Evolutionary conservation across 1,139 yeast genomes (phyloP).

Genomic region (Geotrichum histeridarum): DNA sequence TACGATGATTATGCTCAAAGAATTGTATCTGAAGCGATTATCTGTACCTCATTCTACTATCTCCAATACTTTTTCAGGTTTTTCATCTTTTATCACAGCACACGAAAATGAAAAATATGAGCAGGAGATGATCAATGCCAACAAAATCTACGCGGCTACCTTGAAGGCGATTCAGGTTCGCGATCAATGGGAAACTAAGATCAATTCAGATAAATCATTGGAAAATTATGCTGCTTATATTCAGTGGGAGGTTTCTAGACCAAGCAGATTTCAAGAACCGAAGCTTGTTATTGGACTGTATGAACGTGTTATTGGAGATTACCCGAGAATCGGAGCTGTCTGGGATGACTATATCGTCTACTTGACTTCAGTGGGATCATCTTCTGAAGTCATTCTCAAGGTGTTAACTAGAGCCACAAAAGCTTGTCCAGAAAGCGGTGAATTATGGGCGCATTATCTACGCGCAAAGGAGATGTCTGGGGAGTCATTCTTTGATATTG

Average conservation of each 20-base stretch:
- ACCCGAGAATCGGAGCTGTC: constrained; percentile 25
- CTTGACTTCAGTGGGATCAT: constrained; percentile 11
- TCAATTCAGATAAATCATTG: constrained; percentile 21
- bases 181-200: constrained; percentile 26
- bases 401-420: constrained; percentile 27
- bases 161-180: constrained; percentile 27
- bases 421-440: constrained; percentile 31
- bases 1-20: constrained; percentile 25
- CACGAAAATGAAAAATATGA: constrained; percentile 39
- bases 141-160: constrained; percentile 38
- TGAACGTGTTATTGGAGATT: constrained; percentile 27
- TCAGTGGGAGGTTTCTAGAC: constrained; percentile 27
- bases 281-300: constrained; percentile 23
- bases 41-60: constrained; percentile 43
- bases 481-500: constrained; percentile 17
- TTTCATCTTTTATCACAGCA: constrained; percentile 44
- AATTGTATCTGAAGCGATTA: constrained; percentile 40
- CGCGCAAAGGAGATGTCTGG: constrained; percentile 23
- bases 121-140: constrained; percentile 41
- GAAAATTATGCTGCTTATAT: constrained; percentile 35
- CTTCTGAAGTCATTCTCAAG: constrained; percentile 7
- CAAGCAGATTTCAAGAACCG: constrained; percentile 21
- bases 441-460: constrained; percentile 29
- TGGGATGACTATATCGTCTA: constrained; percentile 34
- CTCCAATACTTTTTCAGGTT: constrained; percentile 43